Conservation (phyloP, 768 basidiomycete genomes). For the Pulveroboletus sp. region DNA sequence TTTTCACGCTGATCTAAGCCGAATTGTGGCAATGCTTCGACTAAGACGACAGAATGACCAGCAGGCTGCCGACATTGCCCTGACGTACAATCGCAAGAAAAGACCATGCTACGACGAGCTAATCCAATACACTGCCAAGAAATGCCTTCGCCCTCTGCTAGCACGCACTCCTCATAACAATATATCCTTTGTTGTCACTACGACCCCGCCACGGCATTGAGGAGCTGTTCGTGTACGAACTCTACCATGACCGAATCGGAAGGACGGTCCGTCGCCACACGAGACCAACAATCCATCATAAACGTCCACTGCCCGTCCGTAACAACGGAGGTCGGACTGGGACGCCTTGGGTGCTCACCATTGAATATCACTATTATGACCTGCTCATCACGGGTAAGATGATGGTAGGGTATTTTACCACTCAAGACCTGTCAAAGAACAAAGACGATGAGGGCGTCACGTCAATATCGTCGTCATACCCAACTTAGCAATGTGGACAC, state of each 20-base stretch:
- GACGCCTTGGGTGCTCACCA: constrained; percentile 12
- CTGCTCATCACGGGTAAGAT: constrained; percentile 14
- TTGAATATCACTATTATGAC: constrained; percentile 18
- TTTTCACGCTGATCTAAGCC: too few relatives aligned
- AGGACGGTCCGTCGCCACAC: constrained; percentile 30
- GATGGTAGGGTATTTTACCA: constrained; percentile 21
- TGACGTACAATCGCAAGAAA: too few relatives aligned
- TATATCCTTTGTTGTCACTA: too few relatives aligned
- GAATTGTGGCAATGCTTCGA: too few relatives aligned
- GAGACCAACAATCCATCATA: constrained; percentile 25
- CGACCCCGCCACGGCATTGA: not conserved
- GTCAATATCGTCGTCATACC: not conserved
- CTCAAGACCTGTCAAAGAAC: constrained; percentile 15
- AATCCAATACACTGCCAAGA: too few relatives aligned
- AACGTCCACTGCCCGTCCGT: constrained; percentile 22
- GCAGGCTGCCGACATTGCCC: too few relatives aligned
- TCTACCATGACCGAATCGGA: constrained; percentile 23
- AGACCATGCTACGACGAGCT: too few relatives aligned
- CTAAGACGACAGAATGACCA: too few relatives aligned
- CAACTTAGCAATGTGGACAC: too few relatives aligned
- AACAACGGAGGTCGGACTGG: not conserved
- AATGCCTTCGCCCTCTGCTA: too few relatives aligned
- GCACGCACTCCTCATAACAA: too few relatives aligned
- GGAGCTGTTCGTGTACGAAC: constrained; percentile 17
- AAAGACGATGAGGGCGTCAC: too few relatives aligned